Evolutionary conservation across 371 early-diverging fungal genomes (phyloP).

Genomic region (Mucor sp.): DNA sequence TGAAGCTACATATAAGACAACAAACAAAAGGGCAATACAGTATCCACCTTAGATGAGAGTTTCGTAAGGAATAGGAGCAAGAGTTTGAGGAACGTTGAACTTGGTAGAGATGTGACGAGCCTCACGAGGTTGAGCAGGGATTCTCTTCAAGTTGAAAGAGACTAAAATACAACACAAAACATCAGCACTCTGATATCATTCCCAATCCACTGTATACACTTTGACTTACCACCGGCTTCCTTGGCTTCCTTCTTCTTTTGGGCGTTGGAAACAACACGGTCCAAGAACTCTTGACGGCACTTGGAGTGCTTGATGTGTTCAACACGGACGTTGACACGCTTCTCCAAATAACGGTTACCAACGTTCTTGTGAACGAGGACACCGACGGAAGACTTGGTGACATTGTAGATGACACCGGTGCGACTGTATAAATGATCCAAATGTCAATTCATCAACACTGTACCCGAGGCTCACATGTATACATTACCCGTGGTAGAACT

Average conservation of each 20-base stretch:
- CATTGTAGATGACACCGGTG: conserved; percentile 96
- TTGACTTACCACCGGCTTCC: conserved; percentile 47
- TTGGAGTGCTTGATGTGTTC: conserved; percentile 99
- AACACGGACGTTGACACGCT: conserved; percentile 97
- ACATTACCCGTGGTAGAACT: conserved; percentile 97
- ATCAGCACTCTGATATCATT: neutral
- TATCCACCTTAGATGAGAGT: conserved; percentile 64
- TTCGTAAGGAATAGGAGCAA: conserved; percentile 95
- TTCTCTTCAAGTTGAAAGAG: conserved; percentile 84
- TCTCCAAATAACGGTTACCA: conserved; percentile 96
- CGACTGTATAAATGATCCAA: conserved; percentile 51
- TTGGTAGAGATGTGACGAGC: conserved; percentile 88
- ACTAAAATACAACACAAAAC: conserved; percentile 31
- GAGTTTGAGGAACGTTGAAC: conserved; percentile 89
- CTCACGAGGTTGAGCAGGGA: conserved; percentile 88
- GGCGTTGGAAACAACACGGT: conserved; percentile 94
- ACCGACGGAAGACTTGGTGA: conserved; percentile 97
- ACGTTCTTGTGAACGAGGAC: conserved; percentile 98
- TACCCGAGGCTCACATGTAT: neutral
- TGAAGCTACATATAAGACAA: neutral
- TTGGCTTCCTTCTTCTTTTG: conserved; percentile 78
- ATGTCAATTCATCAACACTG: neutral
- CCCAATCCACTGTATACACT: neutral
- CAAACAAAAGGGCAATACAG: neutral
- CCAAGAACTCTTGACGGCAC: conserved; percentile 97